These are phyloP conservation scores for Aspergillus carlsbadensis DNA, from an alignment of 495 filamentous ascomycete genomes.

Conservation along the genomic window DNA sequence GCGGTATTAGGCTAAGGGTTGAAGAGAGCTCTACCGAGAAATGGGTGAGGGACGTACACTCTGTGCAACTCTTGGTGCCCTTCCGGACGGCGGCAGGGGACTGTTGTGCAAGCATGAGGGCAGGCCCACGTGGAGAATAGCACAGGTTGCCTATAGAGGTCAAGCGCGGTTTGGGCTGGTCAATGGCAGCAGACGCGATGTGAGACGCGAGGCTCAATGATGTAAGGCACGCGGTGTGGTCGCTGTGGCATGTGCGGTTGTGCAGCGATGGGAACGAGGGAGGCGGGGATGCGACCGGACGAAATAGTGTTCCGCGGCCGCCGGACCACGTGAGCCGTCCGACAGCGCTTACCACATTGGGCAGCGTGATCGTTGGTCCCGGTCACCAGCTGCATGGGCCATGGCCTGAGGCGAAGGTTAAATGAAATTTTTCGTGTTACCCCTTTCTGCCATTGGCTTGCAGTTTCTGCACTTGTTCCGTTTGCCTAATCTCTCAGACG, in stretches of 20 bases:
- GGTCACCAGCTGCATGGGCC: too few relatives aligned
- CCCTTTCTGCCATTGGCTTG: background rate
- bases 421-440: too few relatives aligned
- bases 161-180: background rate
- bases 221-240: background rate
- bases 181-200: background rate
- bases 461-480: background rate
- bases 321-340: background rate
- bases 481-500: too few relatives aligned
- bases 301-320: conserved; percentile 17
- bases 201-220: background rate
- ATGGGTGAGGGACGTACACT: conserved; percentile 27
- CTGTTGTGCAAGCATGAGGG: conserved; percentile 9
- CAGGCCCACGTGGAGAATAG: conserved; percentile 1
- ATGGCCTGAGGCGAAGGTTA: too few relatives aligned
- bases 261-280: background rate
- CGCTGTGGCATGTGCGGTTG: background rate
- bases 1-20: background rate
- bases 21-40: too few relatives aligned
- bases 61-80: conserved; percentile 40
- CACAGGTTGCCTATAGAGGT: background rate
- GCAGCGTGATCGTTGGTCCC: too few relatives aligned
- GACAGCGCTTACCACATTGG: background rate
- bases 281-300: conserved; percentile 7
- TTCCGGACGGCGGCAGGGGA: conserved; percentile 20